phyloP scores from a whole-genome alignment of 164 flowering plant genomes.

The Paratinospora sagittata region DNA sequence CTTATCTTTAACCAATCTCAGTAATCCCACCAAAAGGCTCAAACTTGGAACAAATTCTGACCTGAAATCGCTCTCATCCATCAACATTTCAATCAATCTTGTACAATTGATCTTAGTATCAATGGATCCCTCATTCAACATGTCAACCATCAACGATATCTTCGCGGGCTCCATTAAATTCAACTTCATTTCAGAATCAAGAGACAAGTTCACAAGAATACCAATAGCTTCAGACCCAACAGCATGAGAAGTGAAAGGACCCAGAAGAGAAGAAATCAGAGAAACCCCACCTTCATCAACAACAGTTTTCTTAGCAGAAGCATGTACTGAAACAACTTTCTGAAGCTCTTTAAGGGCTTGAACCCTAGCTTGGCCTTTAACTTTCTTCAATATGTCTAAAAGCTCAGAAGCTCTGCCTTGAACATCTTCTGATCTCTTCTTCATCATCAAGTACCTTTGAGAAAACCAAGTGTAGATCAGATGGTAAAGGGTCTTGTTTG shows the following conservation, averaged over 20 bases:
- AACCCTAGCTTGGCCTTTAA: slow-evolving; percentile 75
- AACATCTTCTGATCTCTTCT: slow-evolving; percentile 77
- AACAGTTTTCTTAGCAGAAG: slow-evolving; percentile 55
- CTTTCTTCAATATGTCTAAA: slow-evolving; percentile 60
- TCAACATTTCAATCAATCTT: slow-evolving; percentile 47
- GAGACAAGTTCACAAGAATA: slow-evolving; percentile 60
- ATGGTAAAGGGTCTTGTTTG: slow-evolving; percentile 51
- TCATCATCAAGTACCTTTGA: slow-evolving; percentile 59
- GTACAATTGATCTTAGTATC: slow-evolving; percentile 82
- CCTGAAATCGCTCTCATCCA: slow-evolving; percentile 56
- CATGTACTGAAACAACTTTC: slow-evolving; percentile 47
- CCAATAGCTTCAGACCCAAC: slow-evolving; percentile 81
- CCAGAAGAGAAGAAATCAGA: slow-evolving; percentile 54
- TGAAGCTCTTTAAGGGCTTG: slow-evolving; percentile 69
- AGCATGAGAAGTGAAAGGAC: slow-evolving; percentile 81
- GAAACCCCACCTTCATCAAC: slow-evolving; percentile 62
- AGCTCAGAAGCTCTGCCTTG: slow-evolving; percentile 74
- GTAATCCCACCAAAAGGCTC: slow-evolving; percentile 72
- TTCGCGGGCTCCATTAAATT: slow-evolving; percentile 72
- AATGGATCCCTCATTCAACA: slow-evolving; percentile 77
- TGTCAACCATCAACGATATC: slow-evolving; percentile 71
- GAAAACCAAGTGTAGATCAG: slow-evolving; percentile 61
- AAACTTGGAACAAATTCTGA: slow-evolving; percentile 62
- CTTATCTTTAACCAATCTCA: slow-evolving; percentile 74
- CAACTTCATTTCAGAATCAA: slow-evolving; percentile 54